Evolutionary conservation across 352 stramenopile species (phyloP).

Genomic region (Phytophthora tentaculata): DNA sequence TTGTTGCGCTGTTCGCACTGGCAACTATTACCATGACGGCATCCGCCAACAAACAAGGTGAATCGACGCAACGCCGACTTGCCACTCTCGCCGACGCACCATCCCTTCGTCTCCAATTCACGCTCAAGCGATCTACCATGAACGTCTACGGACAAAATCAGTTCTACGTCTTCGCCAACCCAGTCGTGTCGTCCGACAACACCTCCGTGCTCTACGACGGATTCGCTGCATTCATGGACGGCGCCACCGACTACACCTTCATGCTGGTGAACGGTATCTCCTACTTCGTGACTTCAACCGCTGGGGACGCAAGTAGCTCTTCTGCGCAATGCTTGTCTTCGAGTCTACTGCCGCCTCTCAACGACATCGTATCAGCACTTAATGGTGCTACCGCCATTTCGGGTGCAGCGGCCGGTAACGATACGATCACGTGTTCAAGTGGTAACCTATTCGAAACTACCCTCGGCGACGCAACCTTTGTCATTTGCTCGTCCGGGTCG

Average conservation of each 20-base stretch:
- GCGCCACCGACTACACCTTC: conserved; percentile 30
- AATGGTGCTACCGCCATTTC: conserved; percentile 28
- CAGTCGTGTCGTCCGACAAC: conserved; percentile 28
- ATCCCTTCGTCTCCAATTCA: conserved; percentile 40
- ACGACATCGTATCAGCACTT: conserved; percentile 30
- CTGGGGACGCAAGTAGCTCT: conserved; percentile 4
- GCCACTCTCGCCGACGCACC: conserved; percentile 30
- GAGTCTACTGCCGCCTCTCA: conserved; percentile 23
- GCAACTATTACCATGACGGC: neutral
- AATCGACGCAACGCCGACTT: conserved; percentile 13
- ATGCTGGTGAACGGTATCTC: conserved; percentile 40
- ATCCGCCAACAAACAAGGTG: conserved; percentile 3
- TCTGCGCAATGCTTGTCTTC: conserved; percentile 26
- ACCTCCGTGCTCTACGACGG: conserved; percentile 37
- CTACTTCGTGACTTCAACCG: conserved; percentile 32
- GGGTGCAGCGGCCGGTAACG: conserved; percentile 9
- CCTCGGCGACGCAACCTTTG: conserved; percentile 36
- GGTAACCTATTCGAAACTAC: conserved; percentile 34
- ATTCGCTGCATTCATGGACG: conserved; percentile 27
- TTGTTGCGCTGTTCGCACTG: conserved; percentile 5
- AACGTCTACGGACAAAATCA: conserved; percentile 33
- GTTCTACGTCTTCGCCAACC: conserved; percentile 46
- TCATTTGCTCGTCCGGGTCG: conserved; percentile 28
- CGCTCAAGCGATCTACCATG: conserved; percentile 45
- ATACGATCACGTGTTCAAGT: conserved; percentile 28